These are phyloP conservation scores for Geotrichum reessii DNA, from an alignment of 1,139 yeast genomes.

Conservation along the genomic window DNA sequence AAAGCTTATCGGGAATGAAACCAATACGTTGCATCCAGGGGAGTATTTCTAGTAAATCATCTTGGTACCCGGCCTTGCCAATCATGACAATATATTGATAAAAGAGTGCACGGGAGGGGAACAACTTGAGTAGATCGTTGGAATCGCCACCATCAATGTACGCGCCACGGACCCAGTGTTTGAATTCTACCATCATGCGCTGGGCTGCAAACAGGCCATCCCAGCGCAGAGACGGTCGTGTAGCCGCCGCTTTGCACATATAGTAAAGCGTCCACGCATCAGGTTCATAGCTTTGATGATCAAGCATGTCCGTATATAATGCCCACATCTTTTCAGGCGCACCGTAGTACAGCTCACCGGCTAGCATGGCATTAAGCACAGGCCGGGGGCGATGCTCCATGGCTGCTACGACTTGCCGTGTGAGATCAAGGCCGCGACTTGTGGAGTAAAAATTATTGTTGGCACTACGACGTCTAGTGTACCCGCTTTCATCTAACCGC, in stretches of 20 bases:
- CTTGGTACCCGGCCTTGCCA: constrained; percentile 43
- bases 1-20: constrained; percentile 41
- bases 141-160: constrained; percentile 29
- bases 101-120: constrained; percentile 49
- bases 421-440: neutral
- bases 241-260: constrained; percentile 29
- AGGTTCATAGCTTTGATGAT: constrained; percentile 25
- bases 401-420: neutral
- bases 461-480: neutral
- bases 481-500: neutral
- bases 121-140: constrained; percentile 34
- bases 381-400: constrained; percentile 10
- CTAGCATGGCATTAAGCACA: constrained; percentile 21
- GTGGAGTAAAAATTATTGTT: neutral
- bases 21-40: constrained; percentile 55
- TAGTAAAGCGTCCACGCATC: constrained; percentile 23
- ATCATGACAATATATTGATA: constrained; percentile 48
- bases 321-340: constrained; percentile 26
- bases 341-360: constrained; percentile 17
- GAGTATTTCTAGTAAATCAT: constrained; percentile 49
- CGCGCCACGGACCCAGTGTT: constrained; percentile 36
- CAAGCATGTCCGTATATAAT: constrained; percentile 25
- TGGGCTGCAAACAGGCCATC: constrained; percentile 52
- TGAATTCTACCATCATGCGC: constrained; percentile 55
- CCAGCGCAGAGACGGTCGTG: constrained; percentile 38